Evolutionary conservation across 257 asterid species (phyloP), one percentile per base, ranked within the genome.

Genomic region (Coffea eugenioides): DNA sequence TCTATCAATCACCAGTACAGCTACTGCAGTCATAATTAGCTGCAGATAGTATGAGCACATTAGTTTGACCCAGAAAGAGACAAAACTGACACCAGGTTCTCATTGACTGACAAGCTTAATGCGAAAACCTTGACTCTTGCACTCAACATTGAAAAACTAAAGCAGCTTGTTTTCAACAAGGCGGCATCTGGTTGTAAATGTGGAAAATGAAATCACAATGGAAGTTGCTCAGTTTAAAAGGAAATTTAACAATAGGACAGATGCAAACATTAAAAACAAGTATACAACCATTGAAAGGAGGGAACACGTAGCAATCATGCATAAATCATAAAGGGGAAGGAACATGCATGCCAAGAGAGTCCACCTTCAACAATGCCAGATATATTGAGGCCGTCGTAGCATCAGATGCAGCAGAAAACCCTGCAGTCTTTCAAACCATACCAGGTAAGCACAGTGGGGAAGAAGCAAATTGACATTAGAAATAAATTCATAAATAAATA

Each of bases 391-490:
- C 99, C 84, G 88, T 90, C 15, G 98, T 94, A 64, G 99, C 99
- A 81, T 96, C 98, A 70, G 98, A 87, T 84, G 97, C 99, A 12
- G 97, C 97, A 85, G 99, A 91, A 88, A 96, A 94, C 65, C 99
- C 98, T 79, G 98, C 99, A 88, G 90, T 90, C 98, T 95, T 65
- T 68, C 65, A 85, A 74, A 79, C 46, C 41, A 31, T 74, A 79
- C 83, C 57, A 86, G 88, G 81, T 81, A 57, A 68, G 78, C 16
- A 31, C 75, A 80, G 83, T 45, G 82, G 69, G 66, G 61, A 43
- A 49, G 59, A 80, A 66, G 34, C 41, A 70, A 23, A 14, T 54
- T 14, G 4, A 54, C 21, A 54, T 54, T 54, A 64, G 75, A 59
- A 61, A 13, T 48, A 45, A 72, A 27, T 67, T 49, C 43, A 27